Evolutionary conservation across 441 rosid species (phyloP).

Genomic region (Euphorbia corollata): DNA sequence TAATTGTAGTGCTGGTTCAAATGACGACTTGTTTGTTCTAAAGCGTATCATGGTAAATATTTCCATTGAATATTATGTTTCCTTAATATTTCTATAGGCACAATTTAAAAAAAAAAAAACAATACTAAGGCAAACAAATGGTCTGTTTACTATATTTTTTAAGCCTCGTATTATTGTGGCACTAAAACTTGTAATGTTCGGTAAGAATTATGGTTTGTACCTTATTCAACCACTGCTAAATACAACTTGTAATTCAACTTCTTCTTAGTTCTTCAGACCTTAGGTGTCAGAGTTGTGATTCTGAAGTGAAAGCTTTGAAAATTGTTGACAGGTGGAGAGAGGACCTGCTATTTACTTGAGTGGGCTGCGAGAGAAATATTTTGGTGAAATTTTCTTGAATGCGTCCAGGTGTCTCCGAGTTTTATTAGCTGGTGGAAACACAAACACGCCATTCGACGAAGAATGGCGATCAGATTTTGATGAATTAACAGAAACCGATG

Average conservation of each 20-base stretch:
- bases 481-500: conserved; percentile 26
- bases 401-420: conserved; percentile 52
- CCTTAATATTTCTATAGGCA: not conserved
- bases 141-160: not conserved
- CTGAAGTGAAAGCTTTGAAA: conserved; percentile 2
- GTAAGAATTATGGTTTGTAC: not conserved
- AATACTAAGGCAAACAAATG: not conserved
- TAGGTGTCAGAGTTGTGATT: conserved; percentile 8
- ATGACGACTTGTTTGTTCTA: conserved; percentile 55
- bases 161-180: not conserved
- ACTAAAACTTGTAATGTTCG: not conserved
- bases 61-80: conserved; percentile 1
- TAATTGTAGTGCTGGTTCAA: conserved; percentile 38
- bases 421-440: conserved; percentile 28
- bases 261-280: not conserved
- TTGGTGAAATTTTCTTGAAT: conserved; percentile 81
- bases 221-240: not conserved
- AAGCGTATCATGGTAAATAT: conserved; percentile 84
- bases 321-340: conserved; percentile 73
- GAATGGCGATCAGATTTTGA: conserved; percentile 28
- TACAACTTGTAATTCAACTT: not conserved
- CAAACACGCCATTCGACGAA: conserved; percentile 24
- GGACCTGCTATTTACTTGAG: conserved; percentile 75
- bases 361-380: conserved; percentile 90
- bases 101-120: not conserved